phyloP scores from a whole-genome alignment of 176 grass and related monocot species.

The Rhipidocladum racemiflorum region DNA sequence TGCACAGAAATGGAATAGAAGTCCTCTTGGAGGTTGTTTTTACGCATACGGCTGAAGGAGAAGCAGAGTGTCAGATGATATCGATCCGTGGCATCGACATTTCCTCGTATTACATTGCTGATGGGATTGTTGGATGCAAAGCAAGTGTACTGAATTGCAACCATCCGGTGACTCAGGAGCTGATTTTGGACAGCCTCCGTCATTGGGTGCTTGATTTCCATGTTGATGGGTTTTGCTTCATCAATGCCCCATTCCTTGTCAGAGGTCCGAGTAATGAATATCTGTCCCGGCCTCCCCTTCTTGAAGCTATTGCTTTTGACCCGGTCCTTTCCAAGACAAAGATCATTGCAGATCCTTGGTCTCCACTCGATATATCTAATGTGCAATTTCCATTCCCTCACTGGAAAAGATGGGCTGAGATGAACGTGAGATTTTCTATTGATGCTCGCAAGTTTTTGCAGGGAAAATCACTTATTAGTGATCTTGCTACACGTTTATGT shows the following conservation, averaged over 20 bases:
- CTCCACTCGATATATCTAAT: conserved; percentile 59
- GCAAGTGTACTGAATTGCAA: conserved; percentile 61
- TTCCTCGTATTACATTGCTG: conserved; percentile 64
- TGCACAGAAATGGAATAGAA: conserved; percentile 79
- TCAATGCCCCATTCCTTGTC: conserved; percentile 78
- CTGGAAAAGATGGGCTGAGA: conserved; percentile 89
- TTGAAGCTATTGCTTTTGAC: conserved; percentile 90
- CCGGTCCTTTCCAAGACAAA: conserved; percentile 83
- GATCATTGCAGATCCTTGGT: conserved; percentile 88
- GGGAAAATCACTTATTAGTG: conserved; percentile 60
- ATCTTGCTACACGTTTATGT: conserved; percentile 80
- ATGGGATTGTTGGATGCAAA: conserved; percentile 35
- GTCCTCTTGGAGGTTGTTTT: conserved; percentile 85
- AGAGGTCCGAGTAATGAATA: conserved; percentile 46
- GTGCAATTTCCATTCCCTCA: conserved; percentile 82
- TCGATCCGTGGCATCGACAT: conserved; percentile 71
- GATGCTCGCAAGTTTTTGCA: conserved; percentile 84
- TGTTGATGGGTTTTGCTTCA: conserved; percentile 90
- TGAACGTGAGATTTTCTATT: conserved; percentile 65
- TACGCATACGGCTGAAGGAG: conserved; percentile 65
- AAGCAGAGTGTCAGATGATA: conserved; percentile 52
- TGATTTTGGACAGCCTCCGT: conserved; percentile 93
- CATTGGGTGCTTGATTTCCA: conserved; percentile 93
- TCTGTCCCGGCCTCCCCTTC: conserved; percentile 62
- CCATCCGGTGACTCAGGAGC: conserved; percentile 55